Percentiles rank a stretch among this genome's conserved stretches.
Conservation (phyloP, 192 early-diverging fungal species). For the Backusella westeae region DNA sequence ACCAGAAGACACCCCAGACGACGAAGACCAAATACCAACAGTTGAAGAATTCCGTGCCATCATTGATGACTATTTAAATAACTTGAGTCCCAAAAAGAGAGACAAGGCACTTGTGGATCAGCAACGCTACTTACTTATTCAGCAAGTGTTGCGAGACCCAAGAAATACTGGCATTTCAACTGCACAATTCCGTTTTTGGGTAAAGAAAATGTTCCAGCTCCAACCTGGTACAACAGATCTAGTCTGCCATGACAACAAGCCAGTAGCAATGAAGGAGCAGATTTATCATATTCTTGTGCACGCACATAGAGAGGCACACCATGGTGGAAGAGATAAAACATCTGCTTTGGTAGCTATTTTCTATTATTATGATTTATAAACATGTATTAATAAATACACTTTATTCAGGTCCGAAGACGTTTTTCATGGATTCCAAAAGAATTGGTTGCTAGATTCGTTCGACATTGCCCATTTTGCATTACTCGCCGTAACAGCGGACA, state of each 20-base stretch:
- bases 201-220: conserved; percentile 56
- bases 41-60: conserved; percentile 43
- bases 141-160: conserved; percentile 49
- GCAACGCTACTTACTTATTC: conserved; percentile 48
- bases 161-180: conserved; percentile 53
- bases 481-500: conserved; percentile 32
- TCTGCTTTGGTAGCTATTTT: conserved; percentile 45
- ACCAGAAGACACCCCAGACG: conserved; percentile 13
- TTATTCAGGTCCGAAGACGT: conserved; percentile 28
- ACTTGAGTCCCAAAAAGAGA: conserved; percentile 49
- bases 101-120: conserved; percentile 51
- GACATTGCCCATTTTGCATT: conserved; percentile 41
- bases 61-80: conserved; percentile 48
- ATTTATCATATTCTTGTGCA: conserved; percentile 49
- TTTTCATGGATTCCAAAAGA: conserved; percentile 44
- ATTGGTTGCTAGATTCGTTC: conserved; percentile 36
- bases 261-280: conserved; percentile 50
- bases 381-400: not conserved
- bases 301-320: conserved; percentile 50
- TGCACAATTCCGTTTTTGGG: conserved; percentile 57
- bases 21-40: conserved; percentile 42
- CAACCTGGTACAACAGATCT: conserved; percentile 34
- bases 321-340: conserved; percentile 57
- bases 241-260: conserved; percentile 52
- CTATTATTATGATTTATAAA: too few species aligned